These are phyloP conservation scores for Ambrosiella xylebori DNA, from an alignment of 2,329 filamentous ascomycete species.

Conservation along the genomic window DNA sequence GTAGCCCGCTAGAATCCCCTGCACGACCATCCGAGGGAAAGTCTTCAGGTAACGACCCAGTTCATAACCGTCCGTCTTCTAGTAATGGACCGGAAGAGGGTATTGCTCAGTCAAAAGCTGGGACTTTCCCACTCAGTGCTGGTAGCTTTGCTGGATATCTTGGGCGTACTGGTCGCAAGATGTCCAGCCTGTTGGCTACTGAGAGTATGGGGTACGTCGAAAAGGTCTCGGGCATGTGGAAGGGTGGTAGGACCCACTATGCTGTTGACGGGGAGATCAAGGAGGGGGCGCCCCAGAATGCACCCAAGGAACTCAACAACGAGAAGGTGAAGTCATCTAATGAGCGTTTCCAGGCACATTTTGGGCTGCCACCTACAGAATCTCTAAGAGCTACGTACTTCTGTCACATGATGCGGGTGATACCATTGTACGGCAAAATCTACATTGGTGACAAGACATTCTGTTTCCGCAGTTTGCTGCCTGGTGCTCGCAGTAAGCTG, in stretches of 20 bases:
- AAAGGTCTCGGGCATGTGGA: slow-evolving; percentile 95
- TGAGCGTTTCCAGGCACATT: slow-evolving; percentile 76
- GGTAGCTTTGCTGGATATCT: slow-evolving; percentile 70
- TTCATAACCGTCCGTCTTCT: background rate
- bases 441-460: slow-evolving; percentile 80
- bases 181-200: slow-evolving; percentile 67
- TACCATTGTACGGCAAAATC: slow-evolving; percentile 90
- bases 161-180: slow-evolving; percentile 57
- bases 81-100: slow-evolving; percentile 19
- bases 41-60: background rate
- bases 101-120: slow-evolving; percentile 41
- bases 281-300: slow-evolving; percentile 23
- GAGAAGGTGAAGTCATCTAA: slow-evolving; percentile 48
- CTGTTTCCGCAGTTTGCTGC: slow-evolving; percentile 82
- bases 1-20: slow-evolving; percentile 6
- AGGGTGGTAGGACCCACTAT: slow-evolving; percentile 80
- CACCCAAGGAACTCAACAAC: slow-evolving; percentile 23
- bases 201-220: slow-evolving; percentile 95
- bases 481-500: slow-evolving; percentile 79
- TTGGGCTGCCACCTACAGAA: slow-evolving; percentile 71
- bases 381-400: slow-evolving; percentile 79
- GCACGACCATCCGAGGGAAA: background rate
- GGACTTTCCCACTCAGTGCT: slow-evolving; percentile 29
- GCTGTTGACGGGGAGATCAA: slow-evolving; percentile 33
- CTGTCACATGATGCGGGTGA: slow-evolving; percentile 72